Evolutionary conservation across 768 basidiomycete genomes (phyloP).

Genomic region (Boletellus sp.): DNA sequence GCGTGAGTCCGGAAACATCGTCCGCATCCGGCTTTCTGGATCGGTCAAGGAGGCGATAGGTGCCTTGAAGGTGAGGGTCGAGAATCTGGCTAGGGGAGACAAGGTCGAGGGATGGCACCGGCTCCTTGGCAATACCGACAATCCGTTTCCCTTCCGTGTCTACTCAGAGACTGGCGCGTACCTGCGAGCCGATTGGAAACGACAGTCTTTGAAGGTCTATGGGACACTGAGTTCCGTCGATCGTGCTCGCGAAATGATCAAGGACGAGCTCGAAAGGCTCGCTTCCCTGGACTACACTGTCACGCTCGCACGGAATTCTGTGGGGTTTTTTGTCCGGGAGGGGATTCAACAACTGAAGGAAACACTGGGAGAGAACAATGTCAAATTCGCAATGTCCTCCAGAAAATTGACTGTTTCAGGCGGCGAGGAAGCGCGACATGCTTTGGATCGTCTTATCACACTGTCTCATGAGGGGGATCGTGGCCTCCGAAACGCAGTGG

Average conservation of each 20-base stretch:
- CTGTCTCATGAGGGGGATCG: slow-evolving; percentile 33
- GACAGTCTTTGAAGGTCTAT: slow-evolving; percentile 43
- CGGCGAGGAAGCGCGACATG: slow-evolving; percentile 51
- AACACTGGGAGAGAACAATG: slow-evolving; percentile 51
- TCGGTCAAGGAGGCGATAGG: slow-evolving; percentile 52
- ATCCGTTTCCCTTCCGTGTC: slow-evolving; percentile 35
- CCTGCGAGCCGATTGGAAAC: slow-evolving; percentile 45
- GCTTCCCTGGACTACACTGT: slow-evolving; percentile 41
- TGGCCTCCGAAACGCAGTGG: neutral
- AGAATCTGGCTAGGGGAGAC: slow-evolving; percentile 50
- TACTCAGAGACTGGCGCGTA: slow-evolving; percentile 37
- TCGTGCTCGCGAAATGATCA: slow-evolving; percentile 43
- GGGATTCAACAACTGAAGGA: slow-evolving; percentile 51
- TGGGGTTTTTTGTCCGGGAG: slow-evolving; percentile 49
- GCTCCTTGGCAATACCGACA: slow-evolving; percentile 30
- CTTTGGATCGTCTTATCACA: slow-evolving; percentile 41
- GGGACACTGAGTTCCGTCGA: slow-evolving; percentile 40
- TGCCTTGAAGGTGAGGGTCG: slow-evolving; percentile 56
- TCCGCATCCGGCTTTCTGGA: slow-evolving; percentile 46
- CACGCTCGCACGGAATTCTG: slow-evolving; percentile 35
- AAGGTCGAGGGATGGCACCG: slow-evolving; percentile 51
- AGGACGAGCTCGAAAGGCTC: slow-evolving; percentile 45
- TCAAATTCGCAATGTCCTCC: slow-evolving; percentile 40
- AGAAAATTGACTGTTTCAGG: slow-evolving; percentile 50
- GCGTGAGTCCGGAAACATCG: slow-evolving; percentile 19